Evolutionary conservation across 495 filamentous ascomycete genomes (phyloP).

Genomic region (Penicillium subrubescens): DNA sequence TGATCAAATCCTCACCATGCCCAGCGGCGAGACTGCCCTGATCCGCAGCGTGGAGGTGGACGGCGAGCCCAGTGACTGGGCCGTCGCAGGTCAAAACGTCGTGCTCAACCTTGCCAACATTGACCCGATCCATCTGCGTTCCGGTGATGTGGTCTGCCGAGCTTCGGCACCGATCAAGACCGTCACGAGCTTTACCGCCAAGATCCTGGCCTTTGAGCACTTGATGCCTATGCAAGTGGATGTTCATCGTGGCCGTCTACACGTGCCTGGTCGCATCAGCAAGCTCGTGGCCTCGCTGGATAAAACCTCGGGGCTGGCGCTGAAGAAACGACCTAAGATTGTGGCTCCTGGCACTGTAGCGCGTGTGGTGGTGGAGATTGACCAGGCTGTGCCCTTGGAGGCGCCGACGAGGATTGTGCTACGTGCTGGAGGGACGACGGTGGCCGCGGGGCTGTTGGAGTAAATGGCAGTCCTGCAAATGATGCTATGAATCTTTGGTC

Average conservation of each 20-base stretch:
- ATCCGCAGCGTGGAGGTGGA: constrained; percentile 80
- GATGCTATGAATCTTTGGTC: neutral
- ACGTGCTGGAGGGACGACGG: constrained; percentile 74
- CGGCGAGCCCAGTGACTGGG: constrained; percentile 76
- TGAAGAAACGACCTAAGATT: constrained; percentile 84
- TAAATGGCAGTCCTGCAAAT: constrained; percentile 31
- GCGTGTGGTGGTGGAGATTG: constrained; percentile 70
- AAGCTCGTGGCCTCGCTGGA: constrained; percentile 72
- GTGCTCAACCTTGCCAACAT: constrained; percentile 83
- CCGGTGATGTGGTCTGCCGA: constrained; percentile 83
- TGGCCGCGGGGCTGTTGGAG: constrained; percentile 85
- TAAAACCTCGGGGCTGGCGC: constrained; percentile 64
- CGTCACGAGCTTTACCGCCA: constrained; percentile 70
- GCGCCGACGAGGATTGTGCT: constrained; percentile 77
- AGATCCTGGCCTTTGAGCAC: constrained; percentile 87
- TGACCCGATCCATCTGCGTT: constrained; percentile 76
- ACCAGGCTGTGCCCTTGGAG: constrained; percentile 76
- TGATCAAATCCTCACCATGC: constrained; percentile 77
- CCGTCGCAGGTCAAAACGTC: constrained; percentile 91
- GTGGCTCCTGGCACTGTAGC: constrained; percentile 72
- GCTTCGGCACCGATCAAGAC: constrained; percentile 66
- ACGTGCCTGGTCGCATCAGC: constrained; percentile 73
- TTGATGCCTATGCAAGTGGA: constrained; percentile 87
- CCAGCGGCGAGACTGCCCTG: constrained; percentile 73
- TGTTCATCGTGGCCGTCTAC: constrained; percentile 80